A percentile compares a stretch with the other conserved stretches of the same genome.
These are phyloP conservation scores for Botrytis cinerea DNA, from an alignment of 2,329 filamentous ascomycete species.

Conservation along the genomic window DNA sequence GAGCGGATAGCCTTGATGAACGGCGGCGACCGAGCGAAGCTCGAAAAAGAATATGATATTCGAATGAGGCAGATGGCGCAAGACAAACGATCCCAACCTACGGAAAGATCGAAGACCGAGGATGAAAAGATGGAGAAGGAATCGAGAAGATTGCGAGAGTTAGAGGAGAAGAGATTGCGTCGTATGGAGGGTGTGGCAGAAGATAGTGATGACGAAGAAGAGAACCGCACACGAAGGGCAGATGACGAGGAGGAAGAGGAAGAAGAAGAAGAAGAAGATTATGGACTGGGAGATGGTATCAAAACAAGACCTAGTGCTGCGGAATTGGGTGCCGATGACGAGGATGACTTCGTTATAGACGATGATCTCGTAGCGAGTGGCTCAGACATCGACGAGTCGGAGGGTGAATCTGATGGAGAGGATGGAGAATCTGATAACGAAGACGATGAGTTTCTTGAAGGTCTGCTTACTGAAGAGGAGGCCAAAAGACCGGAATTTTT, in stretches of 20 bases:
- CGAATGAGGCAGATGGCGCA: constrained; percentile 78
- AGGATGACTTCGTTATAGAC: constrained; percentile 91
- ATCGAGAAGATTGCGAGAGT: constrained; percentile 70
- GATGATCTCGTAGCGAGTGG: constrained; percentile 84
- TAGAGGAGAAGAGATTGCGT: constrained; percentile 79
- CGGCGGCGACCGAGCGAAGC: constrained; percentile 62
- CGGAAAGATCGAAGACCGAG: constrained; percentile 86
- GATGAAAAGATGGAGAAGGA: constrained; percentile 82
- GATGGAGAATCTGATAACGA: constrained; percentile 47
- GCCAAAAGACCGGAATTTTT: constrained; percentile 55
- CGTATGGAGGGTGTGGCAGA: constrained; percentile 86
- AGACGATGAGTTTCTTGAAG: constrained; percentile 73
- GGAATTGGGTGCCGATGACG: constrained; percentile 79
- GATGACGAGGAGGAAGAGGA: constrained; percentile 46
- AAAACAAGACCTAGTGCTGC: constrained; percentile 49
- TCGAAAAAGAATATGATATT: constrained; percentile 86
- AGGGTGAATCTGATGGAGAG: constrained; percentile 51
- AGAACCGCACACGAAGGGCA: not conserved
- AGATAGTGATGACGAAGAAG: constrained; percentile 63
- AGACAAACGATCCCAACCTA: constrained; percentile 82
- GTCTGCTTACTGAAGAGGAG: constrained; percentile 62
- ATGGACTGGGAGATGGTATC: constrained; percentile 61
- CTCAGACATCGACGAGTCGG: constrained; percentile 64
- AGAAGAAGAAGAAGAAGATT: constrained; percentile 61
- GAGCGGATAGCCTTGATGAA: constrained; percentile 62